phyloP scores from a whole-genome alignment of 495 filamentous ascomycete genomes.

The Lepidopterella palustris region DNA sequence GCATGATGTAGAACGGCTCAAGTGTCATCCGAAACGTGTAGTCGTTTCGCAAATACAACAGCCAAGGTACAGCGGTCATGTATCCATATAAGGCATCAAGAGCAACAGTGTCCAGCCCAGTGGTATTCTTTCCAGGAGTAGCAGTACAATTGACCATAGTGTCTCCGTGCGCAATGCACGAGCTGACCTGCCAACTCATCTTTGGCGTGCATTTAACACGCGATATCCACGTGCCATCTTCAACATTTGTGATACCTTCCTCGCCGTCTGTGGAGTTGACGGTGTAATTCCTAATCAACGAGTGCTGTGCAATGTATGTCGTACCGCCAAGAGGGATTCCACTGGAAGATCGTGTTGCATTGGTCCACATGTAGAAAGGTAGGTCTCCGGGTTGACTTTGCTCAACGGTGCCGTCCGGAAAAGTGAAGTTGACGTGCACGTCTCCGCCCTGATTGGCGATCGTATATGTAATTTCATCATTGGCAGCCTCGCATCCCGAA shows the following conservation, averaged over 20 bases:
- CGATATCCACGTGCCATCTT: constrained; percentile 4
- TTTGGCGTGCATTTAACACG: constrained; percentile 8
- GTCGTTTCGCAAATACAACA: constrained; percentile 7
- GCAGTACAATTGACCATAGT: constrained; percentile 6
- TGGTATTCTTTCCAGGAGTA: constrained; percentile 3
- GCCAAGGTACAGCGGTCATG: constrained; percentile 10
- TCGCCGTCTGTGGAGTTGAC: neutral
- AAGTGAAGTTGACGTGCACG: constrained; percentile 3
- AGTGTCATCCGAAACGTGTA: constrained; percentile 11
- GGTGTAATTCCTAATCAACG: constrained; percentile 1
- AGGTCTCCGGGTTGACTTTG: neutral
- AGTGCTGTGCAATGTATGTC: constrained; percentile 6
- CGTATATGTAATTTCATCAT: constrained; percentile 9
- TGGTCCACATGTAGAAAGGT: constrained; percentile 10
- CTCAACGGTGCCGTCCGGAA: constrained; percentile 3
- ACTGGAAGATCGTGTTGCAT: neutral
- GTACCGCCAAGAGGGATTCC: constrained; percentile 7
- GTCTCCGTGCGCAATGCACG: constrained; percentile 1
- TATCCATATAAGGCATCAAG: constrained; percentile 6
- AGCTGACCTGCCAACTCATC: constrained; percentile 7
- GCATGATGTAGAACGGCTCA: constrained; percentile 11
- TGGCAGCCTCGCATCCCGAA: constrained; percentile 2
- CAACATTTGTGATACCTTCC: neutral
- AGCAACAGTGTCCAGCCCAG: constrained; percentile 6
- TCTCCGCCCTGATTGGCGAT: neutral